These are phyloP conservation scores for Cladosporium sphaerospermum DNA, from an alignment of 2,329 filamentous ascomycete species.

Conservation along the genomic window DNA sequence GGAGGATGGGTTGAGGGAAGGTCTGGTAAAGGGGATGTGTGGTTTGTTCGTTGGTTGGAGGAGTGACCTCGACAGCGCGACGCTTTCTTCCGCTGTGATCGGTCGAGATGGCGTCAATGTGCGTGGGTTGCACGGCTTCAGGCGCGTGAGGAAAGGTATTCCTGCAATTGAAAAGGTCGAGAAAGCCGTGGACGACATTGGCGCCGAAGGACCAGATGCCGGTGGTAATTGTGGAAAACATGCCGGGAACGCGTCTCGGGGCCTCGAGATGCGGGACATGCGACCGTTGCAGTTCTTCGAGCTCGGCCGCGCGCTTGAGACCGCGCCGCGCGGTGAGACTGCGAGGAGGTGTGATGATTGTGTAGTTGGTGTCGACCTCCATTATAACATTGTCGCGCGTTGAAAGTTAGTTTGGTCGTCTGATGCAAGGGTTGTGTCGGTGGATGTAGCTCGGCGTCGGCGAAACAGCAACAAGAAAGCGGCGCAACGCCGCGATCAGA, in stretches of 20 bases:
- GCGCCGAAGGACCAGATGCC: not conserved
- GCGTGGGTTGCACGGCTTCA: not conserved
- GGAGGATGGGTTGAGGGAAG: no score
- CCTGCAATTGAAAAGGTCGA: not conserved
- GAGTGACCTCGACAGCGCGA: slow-evolving; percentile 7
- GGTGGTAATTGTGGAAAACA: slow-evolving; percentile 3
- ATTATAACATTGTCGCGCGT: not conserved
- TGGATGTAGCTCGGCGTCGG: no score
- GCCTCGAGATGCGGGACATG: not conserved
- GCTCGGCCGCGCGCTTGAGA: not conserved
- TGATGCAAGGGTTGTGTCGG: no score
- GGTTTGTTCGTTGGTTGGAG: not conserved
- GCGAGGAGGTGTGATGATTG: not conserved
- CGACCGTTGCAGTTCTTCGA: not conserved
- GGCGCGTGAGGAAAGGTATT: not conserved
- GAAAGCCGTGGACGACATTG: not conserved
- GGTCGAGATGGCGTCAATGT: slow-evolving; percentile 2
- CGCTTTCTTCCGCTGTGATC: slow-evolving; percentile 12
- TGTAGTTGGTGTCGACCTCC: not conserved
- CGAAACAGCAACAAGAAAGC: no score
- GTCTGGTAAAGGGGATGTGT: no score
- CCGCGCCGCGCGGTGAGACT: slow-evolving; percentile 1
- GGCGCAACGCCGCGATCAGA: no score
- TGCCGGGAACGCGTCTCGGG: slow-evolving; percentile 1
- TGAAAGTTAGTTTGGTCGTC: not conserved